These are phyloP conservation scores for Hypoxylon sp. DNA, from an alignment of 2,329 filamentous ascomycete species.

Conservation along the genomic window DNA sequence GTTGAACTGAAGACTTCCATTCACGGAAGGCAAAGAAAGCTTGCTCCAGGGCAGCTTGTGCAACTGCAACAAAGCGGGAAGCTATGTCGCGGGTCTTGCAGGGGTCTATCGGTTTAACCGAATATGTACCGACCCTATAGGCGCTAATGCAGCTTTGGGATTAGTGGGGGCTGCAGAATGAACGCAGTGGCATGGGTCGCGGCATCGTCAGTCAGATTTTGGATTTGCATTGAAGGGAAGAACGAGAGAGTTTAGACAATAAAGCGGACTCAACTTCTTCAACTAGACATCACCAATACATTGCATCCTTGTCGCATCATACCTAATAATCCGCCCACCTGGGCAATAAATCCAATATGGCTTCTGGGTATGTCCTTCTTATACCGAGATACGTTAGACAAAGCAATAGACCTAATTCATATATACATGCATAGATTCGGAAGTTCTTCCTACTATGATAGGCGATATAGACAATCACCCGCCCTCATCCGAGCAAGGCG, in stretches of 20 bases:
- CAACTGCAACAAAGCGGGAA: constrained; percentile 3
- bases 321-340: constrained; percentile 19
- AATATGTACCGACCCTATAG: constrained; percentile 1
- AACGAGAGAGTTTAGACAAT: too few species aligned
- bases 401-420: too few species aligned
- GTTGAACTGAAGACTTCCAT: constrained; percentile 12
- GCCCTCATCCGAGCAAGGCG: constrained; percentile 90
- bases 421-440: too few species aligned
- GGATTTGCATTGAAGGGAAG: constrained; percentile 1
- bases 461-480: constrained; percentile 82
- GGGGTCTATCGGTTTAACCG: constrained; percentile 11
- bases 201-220: constrained; percentile 21
- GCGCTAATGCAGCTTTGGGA: constrained; percentile 5
- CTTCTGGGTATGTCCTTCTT: constrained; percentile 37
- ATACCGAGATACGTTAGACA: too few species aligned
- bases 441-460: constrained; percentile 86
- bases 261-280: constrained; percentile 5
- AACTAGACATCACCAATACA: not conserved
- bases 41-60: constrained; percentile 12
- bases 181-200: not conserved
- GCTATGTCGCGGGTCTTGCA: constrained; percentile 5
- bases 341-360: constrained; percentile 35
- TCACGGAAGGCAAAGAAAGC: constrained; percentile 3
- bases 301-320: constrained; percentile 8
- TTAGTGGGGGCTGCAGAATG: constrained; percentile 3